Percentiles rank a stretch among this genome's conserved stretches.
phyloP scores from a whole-genome alignment of 129 eudicot species.

The Smallanthus sonchifolius region DNA sequence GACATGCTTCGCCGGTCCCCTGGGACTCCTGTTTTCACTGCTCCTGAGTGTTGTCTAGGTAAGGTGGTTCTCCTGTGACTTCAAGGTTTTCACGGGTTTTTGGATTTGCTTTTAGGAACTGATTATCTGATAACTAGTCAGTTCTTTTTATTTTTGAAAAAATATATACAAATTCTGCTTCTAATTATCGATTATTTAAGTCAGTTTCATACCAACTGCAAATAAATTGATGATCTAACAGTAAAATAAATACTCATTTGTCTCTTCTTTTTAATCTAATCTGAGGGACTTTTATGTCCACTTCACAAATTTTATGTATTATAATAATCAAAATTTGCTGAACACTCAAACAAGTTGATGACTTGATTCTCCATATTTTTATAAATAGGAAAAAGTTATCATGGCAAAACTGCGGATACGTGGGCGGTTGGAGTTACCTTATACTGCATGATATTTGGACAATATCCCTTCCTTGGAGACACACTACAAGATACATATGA shows the following conservation, averaged over 20 bases:
- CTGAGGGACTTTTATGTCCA: neutral
- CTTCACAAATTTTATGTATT: neutral
- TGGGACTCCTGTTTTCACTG: conserved; percentile 96
- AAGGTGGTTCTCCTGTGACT: conserved; percentile 15
- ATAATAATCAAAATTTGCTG: neutral
- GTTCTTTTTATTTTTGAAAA: neutral
- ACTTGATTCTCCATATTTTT: neutral
- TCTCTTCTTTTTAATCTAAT: neutral
- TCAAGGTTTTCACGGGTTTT: neutral
- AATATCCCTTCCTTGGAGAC: conserved; percentile 90
- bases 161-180: neutral
- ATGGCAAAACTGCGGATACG: conserved; percentile 90
- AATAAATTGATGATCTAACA: neutral
- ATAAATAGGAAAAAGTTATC: conserved; percentile 63
- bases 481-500: conserved; percentile 89
- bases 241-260: neutral
- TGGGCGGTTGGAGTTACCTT: conserved; percentile 97
- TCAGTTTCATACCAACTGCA: conserved; percentile 3
- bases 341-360: neutral
- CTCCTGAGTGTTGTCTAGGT: conserved; percentile 99
- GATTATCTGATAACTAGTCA: neutral
- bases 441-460: conserved; percentile 74
- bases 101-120: neutral
- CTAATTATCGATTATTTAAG: neutral
- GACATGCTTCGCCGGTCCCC: conserved; percentile 97